phyloP scores from a whole-genome alignment of 1,284 basidiomycete species.

The Leccinum variabile region DNA sequence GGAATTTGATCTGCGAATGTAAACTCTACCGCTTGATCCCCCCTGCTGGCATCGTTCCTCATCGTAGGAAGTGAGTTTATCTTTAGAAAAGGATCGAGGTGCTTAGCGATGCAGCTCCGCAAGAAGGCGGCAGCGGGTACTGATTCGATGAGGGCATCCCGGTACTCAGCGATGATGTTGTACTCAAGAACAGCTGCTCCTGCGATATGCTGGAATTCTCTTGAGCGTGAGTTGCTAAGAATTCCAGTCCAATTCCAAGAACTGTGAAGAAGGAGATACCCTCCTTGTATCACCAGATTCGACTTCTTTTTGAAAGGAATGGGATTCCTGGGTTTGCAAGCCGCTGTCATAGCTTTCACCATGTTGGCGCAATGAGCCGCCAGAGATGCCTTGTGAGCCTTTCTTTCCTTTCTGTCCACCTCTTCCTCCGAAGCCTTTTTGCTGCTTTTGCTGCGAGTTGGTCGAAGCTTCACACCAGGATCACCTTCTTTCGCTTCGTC shows the following conservation, averaged over 20 bases:
- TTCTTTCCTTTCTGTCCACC: neutral
- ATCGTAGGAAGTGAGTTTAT: neutral
- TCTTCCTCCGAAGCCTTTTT: neutral
- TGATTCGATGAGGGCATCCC: neutral
- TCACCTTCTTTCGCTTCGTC: too few species aligned
- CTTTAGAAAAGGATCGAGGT: neutral
- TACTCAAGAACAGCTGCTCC: neutral
- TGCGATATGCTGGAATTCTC: neutral
- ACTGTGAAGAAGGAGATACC: neutral
- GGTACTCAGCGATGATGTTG: neutral
- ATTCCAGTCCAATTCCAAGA: neutral
- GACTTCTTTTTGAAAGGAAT: neutral
- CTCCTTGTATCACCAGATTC: neutral
- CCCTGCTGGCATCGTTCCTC: too few species aligned
- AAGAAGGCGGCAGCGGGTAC: neutral
- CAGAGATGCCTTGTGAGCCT: neutral
- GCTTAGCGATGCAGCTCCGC: neutral
- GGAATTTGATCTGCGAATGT: neutral
- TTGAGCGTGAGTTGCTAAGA: neutral
- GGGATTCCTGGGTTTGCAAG: slow-evolving; percentile 1
- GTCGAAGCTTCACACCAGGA: too few species aligned
- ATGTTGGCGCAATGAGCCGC: neutral
- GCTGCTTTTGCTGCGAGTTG: neutral
- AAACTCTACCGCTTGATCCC: too few species aligned
- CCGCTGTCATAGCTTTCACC: neutral